phyloP scores from a whole-genome alignment of 148 eudicot species.

The Camellia lanceoleosa region DNA sequence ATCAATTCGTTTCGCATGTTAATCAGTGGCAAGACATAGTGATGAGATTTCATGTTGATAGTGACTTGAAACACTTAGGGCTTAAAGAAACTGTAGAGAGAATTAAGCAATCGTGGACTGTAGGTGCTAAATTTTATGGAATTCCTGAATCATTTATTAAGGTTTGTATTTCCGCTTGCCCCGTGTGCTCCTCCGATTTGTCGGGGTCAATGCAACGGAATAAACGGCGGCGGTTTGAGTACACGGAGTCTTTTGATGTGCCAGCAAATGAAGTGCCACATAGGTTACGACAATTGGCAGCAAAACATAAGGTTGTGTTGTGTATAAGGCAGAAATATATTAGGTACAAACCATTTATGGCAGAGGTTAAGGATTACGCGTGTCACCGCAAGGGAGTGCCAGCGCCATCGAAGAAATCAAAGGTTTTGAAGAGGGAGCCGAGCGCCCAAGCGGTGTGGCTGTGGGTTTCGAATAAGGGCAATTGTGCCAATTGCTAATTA shows the following conservation, averaged over 20 bases:
- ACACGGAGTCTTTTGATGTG: slow-evolving; percentile 81
- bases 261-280: slow-evolving; percentile 78
- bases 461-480: slow-evolving; percentile 92
- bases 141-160: slow-evolving; percentile 88
- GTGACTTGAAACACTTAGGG: slow-evolving; percentile 71
- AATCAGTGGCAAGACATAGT: slow-evolving; percentile 93
- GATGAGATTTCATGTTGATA: slow-evolving; percentile 58
- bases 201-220: slow-evolving; percentile 34
- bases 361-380: slow-evolving; percentile 96
- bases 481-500: slow-evolving; percentile 88
- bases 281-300: slow-evolving; percentile 67
- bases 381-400: slow-evolving; percentile 96
- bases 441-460: slow-evolving; percentile 91
- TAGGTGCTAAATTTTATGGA: slow-evolving; percentile 93
- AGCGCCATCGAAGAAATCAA: slow-evolving; percentile 60
- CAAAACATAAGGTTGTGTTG: slow-evolving; percentile 82
- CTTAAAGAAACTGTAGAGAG: slow-evolving; percentile 78
- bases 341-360: slow-evolving; percentile 97
- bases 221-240: slow-evolving; percentile 82
- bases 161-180: slow-evolving; percentile 68
- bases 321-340: slow-evolving; percentile 95
- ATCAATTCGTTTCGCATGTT: slow-evolving; percentile 71
- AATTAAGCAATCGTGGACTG: slow-evolving; percentile 89
- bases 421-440: slow-evolving; percentile 78
- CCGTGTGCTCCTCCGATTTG: slow-evolving; percentile 50